These are phyloP conservation scores for Blastosporella zonata DNA, from an alignment of 1,284 basidiomycete genomes.

Conservation along the genomic window DNA sequence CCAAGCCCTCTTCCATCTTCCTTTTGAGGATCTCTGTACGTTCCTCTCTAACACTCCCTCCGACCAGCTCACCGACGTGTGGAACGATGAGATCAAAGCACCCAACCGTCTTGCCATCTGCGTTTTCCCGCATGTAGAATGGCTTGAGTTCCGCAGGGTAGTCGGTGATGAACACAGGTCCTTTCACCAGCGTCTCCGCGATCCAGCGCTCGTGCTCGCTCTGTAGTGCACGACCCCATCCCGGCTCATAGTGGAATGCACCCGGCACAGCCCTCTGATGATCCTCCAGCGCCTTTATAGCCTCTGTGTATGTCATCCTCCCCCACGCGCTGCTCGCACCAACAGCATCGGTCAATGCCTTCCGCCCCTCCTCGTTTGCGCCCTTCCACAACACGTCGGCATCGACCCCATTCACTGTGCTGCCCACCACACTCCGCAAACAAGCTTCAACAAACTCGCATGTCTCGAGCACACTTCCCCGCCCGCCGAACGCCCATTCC, in stretches of 20 bases:
- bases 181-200: conserved; percentile 59
- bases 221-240: conserved; percentile 72
- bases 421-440: conserved; percentile 46
- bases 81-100: conserved; percentile 96
- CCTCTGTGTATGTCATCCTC: conserved; percentile 82
- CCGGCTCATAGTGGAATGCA: conserved; percentile 55
- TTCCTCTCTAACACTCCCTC: conserved; percentile 91
- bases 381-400: conserved; percentile 40
- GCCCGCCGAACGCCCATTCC: conserved; percentile 67
- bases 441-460: conserved; percentile 72
- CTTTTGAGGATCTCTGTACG: conserved; percentile 53
- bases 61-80: conserved; percentile 84
- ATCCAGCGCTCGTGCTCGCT: conserved; percentile 95
- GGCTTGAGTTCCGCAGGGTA: conserved; percentile 86
- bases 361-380: conserved; percentile 25
- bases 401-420: conserved; percentile 26
- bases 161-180: conserved; percentile 89
- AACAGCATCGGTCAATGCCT: conserved; percentile 33
- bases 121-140: conserved; percentile 90
- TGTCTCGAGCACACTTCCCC: conserved; percentile 45
- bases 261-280: conserved; percentile 29
- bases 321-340: conserved; percentile 45
- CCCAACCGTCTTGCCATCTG: conserved; percentile 58
- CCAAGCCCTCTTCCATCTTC: conserved; percentile 39
- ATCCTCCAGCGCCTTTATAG: conserved; percentile 57